Evolutionary conservation across 371 early-diverging fungal species (phyloP).

Genomic region (Mortierella sp.): DNA sequence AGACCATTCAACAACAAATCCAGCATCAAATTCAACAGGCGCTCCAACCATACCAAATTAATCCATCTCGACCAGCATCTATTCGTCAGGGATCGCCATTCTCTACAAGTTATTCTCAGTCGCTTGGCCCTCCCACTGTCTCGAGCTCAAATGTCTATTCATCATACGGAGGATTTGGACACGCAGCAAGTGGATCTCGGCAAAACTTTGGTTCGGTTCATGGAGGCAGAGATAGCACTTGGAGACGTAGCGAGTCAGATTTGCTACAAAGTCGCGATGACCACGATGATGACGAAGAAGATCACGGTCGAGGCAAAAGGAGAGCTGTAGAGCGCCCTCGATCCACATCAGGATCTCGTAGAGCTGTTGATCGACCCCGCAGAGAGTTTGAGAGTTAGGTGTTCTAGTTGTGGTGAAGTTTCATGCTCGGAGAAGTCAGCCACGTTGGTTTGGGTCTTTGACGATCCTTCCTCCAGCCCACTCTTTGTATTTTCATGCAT

Average conservation of each 20-base stretch:
- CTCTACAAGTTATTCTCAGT: slow-evolving; percentile 5
- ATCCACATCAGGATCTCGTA: slow-evolving; percentile 32
- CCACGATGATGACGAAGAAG: slow-evolving; percentile 37
- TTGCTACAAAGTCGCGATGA: slow-evolving; percentile 17
- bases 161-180: slow-evolving; percentile 8
- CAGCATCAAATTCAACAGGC: slow-evolving; percentile 33
- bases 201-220: slow-evolving; percentile 8
- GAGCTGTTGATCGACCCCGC: slow-evolving; percentile 32
- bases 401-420: slow-evolving; percentile 1
- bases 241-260: slow-evolving; percentile 23
- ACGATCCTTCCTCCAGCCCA: no score
- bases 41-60: slow-evolving; percentile 21
- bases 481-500: background rate
- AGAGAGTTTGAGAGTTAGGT: slow-evolving; percentile 34
- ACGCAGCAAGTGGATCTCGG: slow-evolving; percentile 8
- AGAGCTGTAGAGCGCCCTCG: slow-evolving; percentile 42
- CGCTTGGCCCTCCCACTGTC: background rate
- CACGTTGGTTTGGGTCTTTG: no score
- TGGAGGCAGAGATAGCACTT: slow-evolving; percentile 3
- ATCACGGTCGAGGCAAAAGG: slow-evolving; percentile 38
- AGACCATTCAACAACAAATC: slow-evolving; percentile 35
- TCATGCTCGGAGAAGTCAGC: background rate
- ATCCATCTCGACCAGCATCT: slow-evolving; percentile 26
- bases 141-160: slow-evolving; percentile 13
- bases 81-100: slow-evolving; percentile 40